A percentile compares a stretch with the other conserved stretches of the same genome.
Conservation (phyloP, 441 rosid genomes). For the Bocquillonia castaneifolia region DNA sequence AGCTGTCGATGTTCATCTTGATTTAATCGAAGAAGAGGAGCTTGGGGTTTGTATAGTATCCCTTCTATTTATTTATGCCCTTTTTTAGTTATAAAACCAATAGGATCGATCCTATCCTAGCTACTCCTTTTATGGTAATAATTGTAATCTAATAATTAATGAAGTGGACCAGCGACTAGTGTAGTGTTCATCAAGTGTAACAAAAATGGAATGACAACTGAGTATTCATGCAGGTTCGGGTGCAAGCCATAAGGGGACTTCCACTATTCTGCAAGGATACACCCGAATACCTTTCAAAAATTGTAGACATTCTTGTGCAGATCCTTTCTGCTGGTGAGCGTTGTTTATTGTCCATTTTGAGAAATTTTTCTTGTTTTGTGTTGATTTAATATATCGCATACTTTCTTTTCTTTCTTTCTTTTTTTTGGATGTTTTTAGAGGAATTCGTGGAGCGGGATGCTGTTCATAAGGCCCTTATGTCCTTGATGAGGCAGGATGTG, state of each 20-base stretch:
- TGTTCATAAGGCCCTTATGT: constrained; percentile 91
- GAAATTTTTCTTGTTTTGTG: not conserved
- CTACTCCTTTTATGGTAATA: no score
- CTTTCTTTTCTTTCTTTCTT: no score
- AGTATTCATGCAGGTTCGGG: constrained; percentile 57
- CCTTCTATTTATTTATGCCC: no score
- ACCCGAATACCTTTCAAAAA: constrained; percentile 68
- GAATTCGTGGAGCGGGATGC: constrained; percentile 94
- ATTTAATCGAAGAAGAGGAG: constrained; percentile 87
- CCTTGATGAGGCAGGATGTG: constrained; percentile 88
- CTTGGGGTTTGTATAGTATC: constrained; percentile 70
- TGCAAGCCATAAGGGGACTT: constrained; percentile 93
- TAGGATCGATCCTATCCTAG: no score
- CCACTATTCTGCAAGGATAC: constrained; percentile 92
- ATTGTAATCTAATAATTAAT: no score
- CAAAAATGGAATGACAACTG: not conserved
- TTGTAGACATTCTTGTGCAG: constrained; percentile 81
- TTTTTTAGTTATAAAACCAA: not conserved
- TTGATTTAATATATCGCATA: not conserved
- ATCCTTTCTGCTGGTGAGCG: constrained; percentile 73
- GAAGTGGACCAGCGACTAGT: no score
- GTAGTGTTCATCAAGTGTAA: no score
- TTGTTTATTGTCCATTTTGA: constrained; percentile 6
- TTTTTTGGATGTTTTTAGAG: constrained; percentile 45
- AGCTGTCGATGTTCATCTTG: constrained; percentile 75